Evolutionary conservation across 495 filamentous ascomycete genomes (phyloP), one percentile per base, ranked within the genome.

Genomic region (Glarea lozoyensis): DNA sequence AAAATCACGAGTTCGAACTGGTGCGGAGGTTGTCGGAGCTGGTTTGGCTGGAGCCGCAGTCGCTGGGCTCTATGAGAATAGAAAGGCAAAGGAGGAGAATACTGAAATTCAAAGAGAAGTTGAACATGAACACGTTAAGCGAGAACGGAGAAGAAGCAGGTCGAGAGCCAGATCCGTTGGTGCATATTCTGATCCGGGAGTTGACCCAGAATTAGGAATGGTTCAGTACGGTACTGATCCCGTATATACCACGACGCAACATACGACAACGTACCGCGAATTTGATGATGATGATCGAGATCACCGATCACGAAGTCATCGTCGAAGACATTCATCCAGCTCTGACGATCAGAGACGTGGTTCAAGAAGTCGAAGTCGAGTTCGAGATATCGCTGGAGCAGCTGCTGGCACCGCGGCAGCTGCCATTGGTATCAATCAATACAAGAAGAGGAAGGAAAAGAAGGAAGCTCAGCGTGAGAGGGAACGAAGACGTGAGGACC

Each of bases 161-260:
- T 69, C 70, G 39, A 68, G 69, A 24, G 67, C 68, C 52, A 67
- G 61, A 55, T 77, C 74, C 49, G 61, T 72, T 45, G 73, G 57
- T 53, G 52, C 43, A 50, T 55, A 79, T 56, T 56, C 53, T 44
- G 72, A 71, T 48, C 60, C 65, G 25, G 68, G 69, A 49, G 70
- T 75, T 60, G 76, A 75, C 65, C 73, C 67, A 67, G 75, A 81
- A 60, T 60, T 78, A 69, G 81, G 78, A 45, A 69, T 92, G 64
- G 86, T 93, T 65, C 84, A 88, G 60, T 90, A 90, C 64, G 86
- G 84, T 48, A 71, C 75, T 33, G 70, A 76, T 35, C 79, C 79
- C 37, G 71, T 84, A 25, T 64, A 72, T 55, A 55, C 52, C 13
- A n/a, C n/a, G n/a, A n/a, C n/a, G n/a, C 44, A 57, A 24, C 42